Base-by-base conservation (phyloP, 169 alveolate genomes). In the Plasmodium gallinaceum region DNA sequence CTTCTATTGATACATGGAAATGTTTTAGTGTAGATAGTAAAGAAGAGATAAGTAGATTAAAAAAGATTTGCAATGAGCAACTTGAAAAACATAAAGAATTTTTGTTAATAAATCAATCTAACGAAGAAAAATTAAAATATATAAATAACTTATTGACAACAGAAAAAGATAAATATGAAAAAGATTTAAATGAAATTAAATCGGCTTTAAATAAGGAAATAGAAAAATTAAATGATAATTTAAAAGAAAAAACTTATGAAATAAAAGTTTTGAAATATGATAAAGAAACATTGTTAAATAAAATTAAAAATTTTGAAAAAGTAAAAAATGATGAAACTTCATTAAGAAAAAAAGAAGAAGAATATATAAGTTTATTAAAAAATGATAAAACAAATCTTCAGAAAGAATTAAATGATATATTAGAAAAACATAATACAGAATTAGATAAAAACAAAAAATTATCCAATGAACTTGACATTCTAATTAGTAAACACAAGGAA, bases 81-180 rank as follows among this genome's bases (percentile, higher is more conserved):
- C 5, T 83, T 8, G 86, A 66, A 43, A 83, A 62, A n/a, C 91
- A 83, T 20, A 69, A 83, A 45, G 91, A 83, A n/a, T 83, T 83
- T 61, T 46, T 83, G 8, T 16, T 42, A 0, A 18, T 83, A 10
- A 83, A 57, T 32, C 57, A 69, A 45, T 68, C 57, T 0, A 68
- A 83, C 54, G 91, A 66, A 57, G 91, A 83, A 1, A 83, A 69
- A 24, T n/a, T 83, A 14, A 83, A 43, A 7, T 39, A 26, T 39
- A 70, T 83, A 32, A 83, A 68, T 0, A 48, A 70, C 0, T 37
- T 66, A 0, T 57, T 83, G 43, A 46, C 46, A 0, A 5, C 37
- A 12, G 91, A 83, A 8, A 69, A 83, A 20, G 54, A 62, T 6
- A 83, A 70, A 71, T 71, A 83, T 45, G 91, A 58, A 7, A 83